Conservation (phyloP, 2,329 filamentous ascomycete species). For the Monilinia laxa region DNA sequence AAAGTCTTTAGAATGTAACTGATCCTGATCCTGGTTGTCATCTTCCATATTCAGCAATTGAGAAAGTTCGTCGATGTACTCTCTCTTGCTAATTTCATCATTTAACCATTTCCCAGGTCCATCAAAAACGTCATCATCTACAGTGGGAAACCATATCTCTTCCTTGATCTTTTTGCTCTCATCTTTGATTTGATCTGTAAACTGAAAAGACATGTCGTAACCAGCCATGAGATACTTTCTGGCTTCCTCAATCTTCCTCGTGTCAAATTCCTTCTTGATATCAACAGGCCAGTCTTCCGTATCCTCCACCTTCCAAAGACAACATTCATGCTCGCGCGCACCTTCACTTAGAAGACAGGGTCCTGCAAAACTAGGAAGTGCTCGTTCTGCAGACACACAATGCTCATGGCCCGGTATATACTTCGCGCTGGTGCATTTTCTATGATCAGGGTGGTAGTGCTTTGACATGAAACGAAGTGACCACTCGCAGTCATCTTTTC, state of each 20-base stretch:
- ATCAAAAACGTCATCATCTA: background rate
- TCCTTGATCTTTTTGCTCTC: slow-evolving; percentile 6
- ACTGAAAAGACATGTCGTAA: background rate
- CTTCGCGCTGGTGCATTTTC: background rate
- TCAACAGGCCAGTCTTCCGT: background rate
- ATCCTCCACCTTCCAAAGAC: background rate
- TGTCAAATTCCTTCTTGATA: background rate
- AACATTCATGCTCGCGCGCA: slow-evolving; percentile 4
- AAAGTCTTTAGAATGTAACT: background rate
- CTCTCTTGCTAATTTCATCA: background rate
- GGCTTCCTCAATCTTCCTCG: background rate
- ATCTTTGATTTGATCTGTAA: background rate
- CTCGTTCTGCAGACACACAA: slow-evolving; percentile 6
- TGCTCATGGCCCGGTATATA: background rate
- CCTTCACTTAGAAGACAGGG: slow-evolving; percentile 5
- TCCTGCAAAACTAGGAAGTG: background rate
- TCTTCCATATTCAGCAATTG: too few relatives aligned
- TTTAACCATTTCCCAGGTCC: background rate
- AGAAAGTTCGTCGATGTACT: too few relatives aligned
- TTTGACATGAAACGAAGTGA: slow-evolving; percentile 1
- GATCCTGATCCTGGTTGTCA: background rate
- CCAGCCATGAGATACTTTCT: background rate
- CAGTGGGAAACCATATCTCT: background rate
- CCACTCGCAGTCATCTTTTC: background rate
- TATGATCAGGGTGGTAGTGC: slow-evolving; percentile 10